Evolutionary conservation across 2,329 filamentous ascomycete genomes (phyloP).

Genomic region (Aureobasidium vineae): DNA sequence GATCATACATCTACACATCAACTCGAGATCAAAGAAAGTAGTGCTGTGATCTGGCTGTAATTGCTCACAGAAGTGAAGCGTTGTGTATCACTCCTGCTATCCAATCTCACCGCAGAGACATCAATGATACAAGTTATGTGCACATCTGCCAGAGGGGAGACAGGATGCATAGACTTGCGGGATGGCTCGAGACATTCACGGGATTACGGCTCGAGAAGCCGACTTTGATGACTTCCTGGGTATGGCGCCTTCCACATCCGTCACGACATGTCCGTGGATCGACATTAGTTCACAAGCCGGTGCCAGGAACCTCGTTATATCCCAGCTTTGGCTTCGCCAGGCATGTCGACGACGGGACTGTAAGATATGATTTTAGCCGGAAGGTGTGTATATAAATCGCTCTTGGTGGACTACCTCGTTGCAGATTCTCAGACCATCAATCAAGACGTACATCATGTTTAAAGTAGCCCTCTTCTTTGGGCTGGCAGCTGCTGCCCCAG

Average conservation of each 20-base stretch:
- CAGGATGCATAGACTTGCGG: background rate
- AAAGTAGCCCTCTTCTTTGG: constrained; percentile 14
- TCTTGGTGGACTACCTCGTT: background rate
- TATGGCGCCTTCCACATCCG: background rate
- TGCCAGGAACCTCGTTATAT: background rate
- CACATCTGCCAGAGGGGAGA: background rate
- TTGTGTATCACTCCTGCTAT: too few species aligned
- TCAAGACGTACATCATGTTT: background rate
- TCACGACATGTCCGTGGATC: background rate
- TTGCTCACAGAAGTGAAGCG: background rate
- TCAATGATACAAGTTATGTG: background rate
- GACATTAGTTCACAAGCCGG: background rate
- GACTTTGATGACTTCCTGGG: background rate
- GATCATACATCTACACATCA: background rate
- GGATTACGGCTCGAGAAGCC: constrained; percentile 14
- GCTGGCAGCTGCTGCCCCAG: constrained; percentile 6
- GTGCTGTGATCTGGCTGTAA: background rate
- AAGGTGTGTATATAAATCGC: background rate
- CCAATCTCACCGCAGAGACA: background rate
- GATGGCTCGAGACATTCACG: background rate
- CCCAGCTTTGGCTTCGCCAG: background rate
- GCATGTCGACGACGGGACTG: background rate
- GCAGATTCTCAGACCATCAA: background rate
- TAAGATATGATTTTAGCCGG: background rate
- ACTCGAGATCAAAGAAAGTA: background rate